Evolutionary conservation across 768 basidiomycete genomes (phyloP).

Genomic region (Termitomyces titanicus): DNA sequence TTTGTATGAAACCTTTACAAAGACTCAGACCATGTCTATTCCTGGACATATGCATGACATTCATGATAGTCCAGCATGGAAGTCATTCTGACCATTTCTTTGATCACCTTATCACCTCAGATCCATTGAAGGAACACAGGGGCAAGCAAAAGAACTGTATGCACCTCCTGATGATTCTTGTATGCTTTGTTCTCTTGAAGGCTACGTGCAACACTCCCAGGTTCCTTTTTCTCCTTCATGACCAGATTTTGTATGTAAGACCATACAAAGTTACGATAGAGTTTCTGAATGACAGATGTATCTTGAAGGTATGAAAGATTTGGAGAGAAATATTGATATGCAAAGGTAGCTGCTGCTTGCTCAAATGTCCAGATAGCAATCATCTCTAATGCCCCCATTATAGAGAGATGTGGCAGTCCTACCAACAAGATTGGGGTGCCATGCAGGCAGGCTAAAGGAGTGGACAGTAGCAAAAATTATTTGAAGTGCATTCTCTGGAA

Average conservation of each 20-base stretch:
- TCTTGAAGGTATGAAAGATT: neutral
- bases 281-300: neutral
- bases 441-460: neutral
- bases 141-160: neutral
- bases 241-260: neutral
- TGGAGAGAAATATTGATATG: neutral
- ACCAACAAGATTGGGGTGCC: too few species aligned
- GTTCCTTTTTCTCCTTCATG: neutral
- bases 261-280: neutral
- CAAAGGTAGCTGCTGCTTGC: too few species aligned
- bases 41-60: too few species aligned
- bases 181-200: neutral
- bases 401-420: neutral
- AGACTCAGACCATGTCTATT: too few species aligned
- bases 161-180: neutral
- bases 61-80: too few species aligned
- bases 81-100: too few species aligned
- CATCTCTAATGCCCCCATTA: too few species aligned
- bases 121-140: neutral
- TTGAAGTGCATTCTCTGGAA: too few species aligned
- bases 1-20: too few species aligned
- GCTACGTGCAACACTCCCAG: neutral
- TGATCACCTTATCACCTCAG: too few species aligned
- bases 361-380: too few species aligned
- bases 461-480: neutral